phyloP scores from a whole-genome alignment of 1,284 basidiomycete genomes.

The Coriolopsis trogii region DNA sequence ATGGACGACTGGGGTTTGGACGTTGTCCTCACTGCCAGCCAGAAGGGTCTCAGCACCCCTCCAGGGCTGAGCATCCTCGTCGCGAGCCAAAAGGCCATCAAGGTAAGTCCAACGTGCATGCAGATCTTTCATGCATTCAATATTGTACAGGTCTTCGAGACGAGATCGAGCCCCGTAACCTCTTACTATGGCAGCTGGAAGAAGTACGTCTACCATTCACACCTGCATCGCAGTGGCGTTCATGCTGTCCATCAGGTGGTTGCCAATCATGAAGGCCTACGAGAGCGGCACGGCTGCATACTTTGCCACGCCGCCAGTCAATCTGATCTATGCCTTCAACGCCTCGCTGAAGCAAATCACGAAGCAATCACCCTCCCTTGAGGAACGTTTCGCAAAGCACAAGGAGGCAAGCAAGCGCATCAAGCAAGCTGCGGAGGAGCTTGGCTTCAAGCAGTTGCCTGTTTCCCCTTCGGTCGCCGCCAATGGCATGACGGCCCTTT shows the following conservation, averaged over 20 bases:
- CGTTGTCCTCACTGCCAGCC: slow-evolving; percentile 87
- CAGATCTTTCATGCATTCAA: neutral
- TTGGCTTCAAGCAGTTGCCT: slow-evolving; percentile 81
- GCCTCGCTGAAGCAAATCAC: slow-evolving; percentile 79
- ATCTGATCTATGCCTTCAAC: slow-evolving; percentile 92
- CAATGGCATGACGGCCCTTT: slow-evolving; percentile 92
- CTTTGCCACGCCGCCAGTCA: slow-evolving; percentile 95
- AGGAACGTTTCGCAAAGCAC: slow-evolving; percentile 84
- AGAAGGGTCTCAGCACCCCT: slow-evolving; percentile 96
- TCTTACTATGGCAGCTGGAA: slow-evolving; percentile 93
- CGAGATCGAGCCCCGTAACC: slow-evolving; percentile 69
- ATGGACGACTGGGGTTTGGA: slow-evolving; percentile 96
- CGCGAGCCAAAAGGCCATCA: slow-evolving; percentile 82
- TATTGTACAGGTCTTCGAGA: slow-evolving; percentile 60
- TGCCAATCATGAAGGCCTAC: slow-evolving; percentile 93
- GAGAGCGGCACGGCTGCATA: slow-evolving; percentile 76
- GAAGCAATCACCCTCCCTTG: slow-evolving; percentile 60
- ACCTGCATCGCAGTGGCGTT: neutral
- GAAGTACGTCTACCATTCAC: slow-evolving; percentile 47
- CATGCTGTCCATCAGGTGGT: slow-evolving; percentile 65
- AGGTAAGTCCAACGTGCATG: slow-evolving; percentile 38
- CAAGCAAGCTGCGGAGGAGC: slow-evolving; percentile 67
- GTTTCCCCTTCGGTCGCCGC: slow-evolving; percentile 68
- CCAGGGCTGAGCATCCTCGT: slow-evolving; percentile 90
- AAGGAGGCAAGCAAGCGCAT: slow-evolving; percentile 72